Evolutionary conservation across 306 rosid species (phyloP), one percentile per base, ranked within the genome.

Genomic region (Hylodesmum podocarpum): DNA sequence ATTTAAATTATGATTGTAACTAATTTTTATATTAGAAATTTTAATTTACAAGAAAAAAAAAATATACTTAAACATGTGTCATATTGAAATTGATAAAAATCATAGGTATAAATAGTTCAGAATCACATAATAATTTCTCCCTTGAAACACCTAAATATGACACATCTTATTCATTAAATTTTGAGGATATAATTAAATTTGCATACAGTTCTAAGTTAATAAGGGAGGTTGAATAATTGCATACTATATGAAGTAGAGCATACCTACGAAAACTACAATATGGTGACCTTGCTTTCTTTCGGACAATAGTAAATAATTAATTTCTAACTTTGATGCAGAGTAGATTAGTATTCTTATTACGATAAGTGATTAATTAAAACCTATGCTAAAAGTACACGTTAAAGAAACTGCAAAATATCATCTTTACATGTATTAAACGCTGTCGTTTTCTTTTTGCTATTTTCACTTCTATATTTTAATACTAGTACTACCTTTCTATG

Each of bases 281-380:
- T 4, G 64, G 22, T 54, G 28, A 11, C 21, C 69, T 80, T 74
- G 64, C 50, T 55, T 72, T 33, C 64, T 22, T 65, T 54, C 5
- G 21, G 14, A 49, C 16, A 37, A 34, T 73, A 72, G 63, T 44
- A 58, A 74, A 64, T 54, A n/a, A 80, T 31, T n/a, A 55, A 10
- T 21, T 37, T 54, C 13, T 28, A 21, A 40, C 47, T 34, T 78
- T 14, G 25, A 34, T 47, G 22, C 22, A 61, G 51, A 70, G 46
- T 36, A 31, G 27, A 10, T 70, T 62, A 47, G 27, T 64, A 39
- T 37, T 61, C 27, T 70, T 49, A 36, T 71, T 19, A 10, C 18
- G 33, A 71, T 62, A 43, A 64, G 22, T 44, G 34, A 67, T 74
- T 57, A 58, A 53, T 58, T 46, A 25, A 66, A 36, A 64, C 11